phyloP scores from a whole-genome alignment of 768 basidiomycete genomes.

The Trametes elegans region DNA sequence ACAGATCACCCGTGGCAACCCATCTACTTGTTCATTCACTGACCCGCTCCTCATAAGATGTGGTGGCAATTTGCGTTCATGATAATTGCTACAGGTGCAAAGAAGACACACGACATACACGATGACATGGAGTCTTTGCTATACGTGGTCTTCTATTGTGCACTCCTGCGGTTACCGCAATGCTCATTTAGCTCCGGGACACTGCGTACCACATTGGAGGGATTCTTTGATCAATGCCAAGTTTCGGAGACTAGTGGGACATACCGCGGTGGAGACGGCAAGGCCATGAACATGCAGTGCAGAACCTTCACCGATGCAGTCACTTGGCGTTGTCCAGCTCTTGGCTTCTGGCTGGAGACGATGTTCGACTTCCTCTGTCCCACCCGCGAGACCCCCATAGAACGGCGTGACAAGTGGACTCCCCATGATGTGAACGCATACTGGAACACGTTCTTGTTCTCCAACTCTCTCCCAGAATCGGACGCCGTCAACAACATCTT shows the following conservation, averaged over 20 bases:
- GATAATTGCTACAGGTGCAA: not conserved
- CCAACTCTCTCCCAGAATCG: too few relatives aligned
- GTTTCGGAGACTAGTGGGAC: not conserved
- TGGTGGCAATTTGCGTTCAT: slow-evolving; percentile 10
- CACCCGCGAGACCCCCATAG: not conserved
- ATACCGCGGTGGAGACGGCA: not conserved
- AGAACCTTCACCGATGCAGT: not conserved
- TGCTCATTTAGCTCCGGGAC: not conserved
- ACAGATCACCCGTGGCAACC: too few relatives aligned
- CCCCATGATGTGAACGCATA: not conserved
- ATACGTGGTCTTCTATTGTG: slow-evolving; percentile 11
- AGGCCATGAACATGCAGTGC: not conserved
- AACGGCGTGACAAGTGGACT: not conserved
- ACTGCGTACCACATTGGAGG: not conserved
- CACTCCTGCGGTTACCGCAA: not conserved
- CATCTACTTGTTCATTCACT: not conserved
- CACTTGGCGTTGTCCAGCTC: not conserved
- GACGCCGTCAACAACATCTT: too few relatives aligned
- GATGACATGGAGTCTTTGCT: slow-evolving; percentile 16
- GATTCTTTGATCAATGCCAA: too few relatives aligned
- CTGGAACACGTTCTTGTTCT: not conserved
- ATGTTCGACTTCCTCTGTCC: not conserved
- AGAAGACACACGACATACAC: not conserved
- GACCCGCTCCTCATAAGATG: not conserved
- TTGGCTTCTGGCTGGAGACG: not conserved